Evolutionary conservation across 352 stramenopile species (phyloP).

Genomic region (Globisporangium cystogenes): DNA sequence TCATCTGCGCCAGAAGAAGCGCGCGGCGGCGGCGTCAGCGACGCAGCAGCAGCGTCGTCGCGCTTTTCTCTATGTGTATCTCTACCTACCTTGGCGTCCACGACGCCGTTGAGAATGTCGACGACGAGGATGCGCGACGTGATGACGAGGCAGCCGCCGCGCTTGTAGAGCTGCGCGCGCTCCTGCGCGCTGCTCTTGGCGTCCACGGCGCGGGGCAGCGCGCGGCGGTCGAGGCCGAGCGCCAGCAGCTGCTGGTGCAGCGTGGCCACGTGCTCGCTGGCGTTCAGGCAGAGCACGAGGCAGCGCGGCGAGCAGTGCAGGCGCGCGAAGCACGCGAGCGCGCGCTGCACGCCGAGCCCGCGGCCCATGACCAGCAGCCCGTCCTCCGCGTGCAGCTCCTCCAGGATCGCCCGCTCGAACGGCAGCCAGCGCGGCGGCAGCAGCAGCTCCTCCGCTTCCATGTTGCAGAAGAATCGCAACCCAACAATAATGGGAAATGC

Average conservation of each 20-base stretch:
- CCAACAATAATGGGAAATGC: no score
- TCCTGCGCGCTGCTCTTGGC: conserved; percentile 71
- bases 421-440: conserved; percentile 51
- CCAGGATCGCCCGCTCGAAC: conserved; percentile 67
- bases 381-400: conserved; percentile 78
- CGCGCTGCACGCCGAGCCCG: conserved; percentile 82
- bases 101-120: conserved; percentile 90
- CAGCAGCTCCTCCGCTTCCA: conserved; percentile 4
- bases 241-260: conserved; percentile 75
- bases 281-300: conserved; percentile 92
- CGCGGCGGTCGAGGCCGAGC: conserved; percentile 84
- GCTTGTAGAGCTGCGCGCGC: conserved; percentile 86
- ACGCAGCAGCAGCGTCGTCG: background rate
- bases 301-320: conserved; percentile 81
- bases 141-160: conserved; percentile 92
- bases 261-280: conserved; percentile 79
- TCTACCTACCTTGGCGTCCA: conserved; percentile 41
- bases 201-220: conserved; percentile 73
- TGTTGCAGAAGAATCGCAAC: no score
- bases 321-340: conserved; percentile 90
- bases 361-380: conserved; percentile 90
- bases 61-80: no score
- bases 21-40: no score
- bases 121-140: conserved; percentile 97
- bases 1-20: conserved; percentile 40